A percentile compares a stretch with the other conserved stretches of the same genome.
Evolutionary conservation across 148 eudicot species (phyloP).

Genomic region (Amaranthus hypochondriacus): DNA sequence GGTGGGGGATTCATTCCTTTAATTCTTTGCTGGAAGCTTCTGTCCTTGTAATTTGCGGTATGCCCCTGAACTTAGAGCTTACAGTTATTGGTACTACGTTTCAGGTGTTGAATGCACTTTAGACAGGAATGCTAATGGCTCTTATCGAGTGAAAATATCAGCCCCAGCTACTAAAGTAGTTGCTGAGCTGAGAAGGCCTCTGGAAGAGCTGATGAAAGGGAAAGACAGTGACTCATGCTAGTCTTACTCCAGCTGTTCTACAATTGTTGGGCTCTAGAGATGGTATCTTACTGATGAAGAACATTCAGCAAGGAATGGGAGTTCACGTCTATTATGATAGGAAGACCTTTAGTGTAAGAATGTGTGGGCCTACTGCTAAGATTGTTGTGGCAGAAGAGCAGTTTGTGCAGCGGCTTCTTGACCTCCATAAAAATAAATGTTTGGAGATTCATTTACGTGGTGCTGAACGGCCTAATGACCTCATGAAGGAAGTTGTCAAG

Average conservation of each 20-base stretch:
- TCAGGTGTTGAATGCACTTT: conserved; percentile 63
- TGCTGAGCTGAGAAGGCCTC: conserved; percentile 70
- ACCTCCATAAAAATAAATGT: conserved; percentile 54
- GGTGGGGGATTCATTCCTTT: not conserved
- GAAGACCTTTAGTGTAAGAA: conserved; percentile 47
- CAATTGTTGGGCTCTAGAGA: conserved; percentile 61
- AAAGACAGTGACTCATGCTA: conserved; percentile 46
- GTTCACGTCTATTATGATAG: conserved; percentile 58
- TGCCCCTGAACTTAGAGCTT: conserved; percentile 18
- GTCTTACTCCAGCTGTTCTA: conserved; percentile 54
- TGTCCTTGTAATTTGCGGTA: not conserved
- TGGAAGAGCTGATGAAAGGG: conserved; percentile 86
- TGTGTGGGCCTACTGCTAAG: conserved; percentile 55
- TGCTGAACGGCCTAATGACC: conserved; percentile 47
- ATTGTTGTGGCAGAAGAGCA: conserved; percentile 44
- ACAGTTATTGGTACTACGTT: conserved; percentile 13
- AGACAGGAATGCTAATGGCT: conserved; percentile 52
- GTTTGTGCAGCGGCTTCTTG: conserved; percentile 47
- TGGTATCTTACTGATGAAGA: conserved; percentile 47
- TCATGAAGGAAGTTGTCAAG: conserved; percentile 88
- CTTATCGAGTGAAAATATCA: conserved; percentile 65
- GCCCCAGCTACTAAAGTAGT: conserved; percentile 80
- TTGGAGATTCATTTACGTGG: conserved; percentile 74
- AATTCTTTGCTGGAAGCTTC: not conserved
- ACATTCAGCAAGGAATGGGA: conserved; percentile 65